Conservation (phyloP, 1,284 basidiomycete species). For the Ustilago xerochloae region DNA sequence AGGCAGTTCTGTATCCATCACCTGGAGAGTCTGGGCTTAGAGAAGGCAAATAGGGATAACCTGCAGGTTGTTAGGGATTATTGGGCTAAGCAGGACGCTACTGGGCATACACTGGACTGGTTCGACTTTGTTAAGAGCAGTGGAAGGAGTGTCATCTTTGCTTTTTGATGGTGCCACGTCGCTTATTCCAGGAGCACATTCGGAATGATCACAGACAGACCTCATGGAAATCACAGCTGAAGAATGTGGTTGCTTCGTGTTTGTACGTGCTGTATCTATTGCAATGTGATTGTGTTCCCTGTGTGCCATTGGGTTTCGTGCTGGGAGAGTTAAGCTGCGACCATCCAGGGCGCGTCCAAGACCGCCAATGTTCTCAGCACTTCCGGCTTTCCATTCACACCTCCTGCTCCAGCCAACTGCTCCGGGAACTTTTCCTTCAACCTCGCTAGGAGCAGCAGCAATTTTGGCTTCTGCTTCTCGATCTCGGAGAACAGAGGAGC, state of each 20-base stretch:
- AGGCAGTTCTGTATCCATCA: constrained; percentile 43
- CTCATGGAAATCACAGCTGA: no score
- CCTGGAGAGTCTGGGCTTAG: constrained; percentile 46
- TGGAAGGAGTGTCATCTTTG: constrained; percentile 36
- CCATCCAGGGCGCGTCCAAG: constrained; percentile 27
- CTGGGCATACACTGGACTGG: constrained; percentile 50
- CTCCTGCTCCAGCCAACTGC: background rate
- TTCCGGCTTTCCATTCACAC: background rate
- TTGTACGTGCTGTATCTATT: no score
- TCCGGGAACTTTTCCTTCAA: background rate
- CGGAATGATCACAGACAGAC: no score
- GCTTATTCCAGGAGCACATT: no score
- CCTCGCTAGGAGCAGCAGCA: constrained; percentile 2
- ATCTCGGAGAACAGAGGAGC: constrained; percentile 19
- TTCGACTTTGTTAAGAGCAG: constrained; percentile 38
- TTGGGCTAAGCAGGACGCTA: constrained; percentile 46
- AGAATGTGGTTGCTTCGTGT: no score
- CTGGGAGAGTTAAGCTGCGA: background rate
- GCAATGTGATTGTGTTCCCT: background rate
- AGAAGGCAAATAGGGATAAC: constrained; percentile 49
- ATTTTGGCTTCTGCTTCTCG: constrained; percentile 5
- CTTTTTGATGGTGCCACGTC: constrained; percentile 18
- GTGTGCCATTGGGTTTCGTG: background rate
- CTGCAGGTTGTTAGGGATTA: constrained; percentile 43
- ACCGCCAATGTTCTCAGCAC: background rate